Evolutionary conservation across 169 alveolate species (phyloP).

Genomic region (Amoebophrya sp.): DNA sequence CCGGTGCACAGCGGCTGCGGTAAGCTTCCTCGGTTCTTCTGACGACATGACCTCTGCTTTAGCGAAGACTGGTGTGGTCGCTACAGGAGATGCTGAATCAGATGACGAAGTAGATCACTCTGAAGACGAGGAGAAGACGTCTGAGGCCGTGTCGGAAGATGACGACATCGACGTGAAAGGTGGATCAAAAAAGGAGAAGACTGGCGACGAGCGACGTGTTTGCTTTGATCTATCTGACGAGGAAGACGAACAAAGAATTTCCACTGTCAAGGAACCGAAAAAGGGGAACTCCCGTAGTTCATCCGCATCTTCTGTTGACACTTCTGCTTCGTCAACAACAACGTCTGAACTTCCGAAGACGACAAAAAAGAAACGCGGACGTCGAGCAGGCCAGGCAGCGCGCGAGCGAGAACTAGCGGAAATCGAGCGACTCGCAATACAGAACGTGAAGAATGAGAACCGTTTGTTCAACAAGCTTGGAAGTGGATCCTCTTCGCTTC

Average conservation of each 20-base stretch:
- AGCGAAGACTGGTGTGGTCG: background rate
- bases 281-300: background rate
- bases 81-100: background rate
- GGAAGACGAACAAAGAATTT: background rate
- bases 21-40: background rate
- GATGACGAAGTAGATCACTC: background rate
- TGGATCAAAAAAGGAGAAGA: background rate
- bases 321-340: background rate
- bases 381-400: background rate
- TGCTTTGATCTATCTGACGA: background rate
- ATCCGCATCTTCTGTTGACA: background rate
- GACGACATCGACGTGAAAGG: no score
- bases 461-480: background rate
- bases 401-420: background rate
- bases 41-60: no score
- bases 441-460: background rate
- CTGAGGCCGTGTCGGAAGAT: no score
- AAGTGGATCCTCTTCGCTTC: no score
- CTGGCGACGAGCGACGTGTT: background rate
- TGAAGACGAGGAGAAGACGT: background rate
- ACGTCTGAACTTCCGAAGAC: background rate
- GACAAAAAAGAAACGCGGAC: background rate
- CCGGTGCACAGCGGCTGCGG: background rate
- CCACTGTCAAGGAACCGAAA: background rate
- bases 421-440: background rate